Evolutionary conservation across 2,329 filamentous ascomycete species (phyloP).

Genomic region (Hypoxylon sp.): DNA sequence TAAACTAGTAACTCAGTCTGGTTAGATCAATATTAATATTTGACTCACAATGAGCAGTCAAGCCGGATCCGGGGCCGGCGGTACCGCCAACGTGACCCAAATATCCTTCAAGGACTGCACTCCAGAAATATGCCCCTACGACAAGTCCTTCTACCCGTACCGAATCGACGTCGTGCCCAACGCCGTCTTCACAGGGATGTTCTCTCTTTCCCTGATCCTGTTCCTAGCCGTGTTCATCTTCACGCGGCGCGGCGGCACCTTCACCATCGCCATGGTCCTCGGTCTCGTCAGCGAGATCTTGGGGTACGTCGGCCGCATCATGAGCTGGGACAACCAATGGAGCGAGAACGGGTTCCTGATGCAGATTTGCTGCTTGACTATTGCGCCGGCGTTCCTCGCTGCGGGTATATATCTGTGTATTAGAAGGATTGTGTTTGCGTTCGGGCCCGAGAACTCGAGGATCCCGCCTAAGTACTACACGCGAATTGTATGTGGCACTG

Average conservation of each 20-base stretch:
- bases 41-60: constrained; percentile 31
- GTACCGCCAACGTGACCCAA: not conserved
- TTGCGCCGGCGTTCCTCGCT: constrained; percentile 75
- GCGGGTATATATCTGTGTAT: constrained; percentile 76
- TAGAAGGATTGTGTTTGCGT: constrained; percentile 63
- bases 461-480: constrained; percentile 65
- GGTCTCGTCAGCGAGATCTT: constrained; percentile 70
- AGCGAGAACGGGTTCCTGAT: constrained; percentile 64
- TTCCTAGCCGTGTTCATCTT: constrained; percentile 60
- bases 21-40: not conserved
- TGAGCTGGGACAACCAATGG: constrained; percentile 69
- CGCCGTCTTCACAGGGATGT: constrained; percentile 65
- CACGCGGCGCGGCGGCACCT: constrained; percentile 65
- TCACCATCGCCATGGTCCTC: constrained; percentile 67
- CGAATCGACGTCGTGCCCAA: constrained; percentile 69
- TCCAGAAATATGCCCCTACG: constrained; percentile 42
- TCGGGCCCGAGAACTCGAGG: constrained; percentile 65
- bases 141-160: constrained; percentile 64
- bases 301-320: constrained; percentile 72
- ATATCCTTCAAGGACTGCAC: constrained; percentile 44
- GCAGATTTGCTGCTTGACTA: constrained; percentile 74
- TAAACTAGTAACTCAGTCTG: not conserved
- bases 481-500: constrained; percentile 57
- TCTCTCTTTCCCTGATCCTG: constrained; percentile 61
- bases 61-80: constrained; percentile 4